A percentile compares a stretch with the other conserved stretches of the same genome.
Conservation (phyloP, 371 early-diverging fungal genomes). For the Rhizopus sp. region DNA sequence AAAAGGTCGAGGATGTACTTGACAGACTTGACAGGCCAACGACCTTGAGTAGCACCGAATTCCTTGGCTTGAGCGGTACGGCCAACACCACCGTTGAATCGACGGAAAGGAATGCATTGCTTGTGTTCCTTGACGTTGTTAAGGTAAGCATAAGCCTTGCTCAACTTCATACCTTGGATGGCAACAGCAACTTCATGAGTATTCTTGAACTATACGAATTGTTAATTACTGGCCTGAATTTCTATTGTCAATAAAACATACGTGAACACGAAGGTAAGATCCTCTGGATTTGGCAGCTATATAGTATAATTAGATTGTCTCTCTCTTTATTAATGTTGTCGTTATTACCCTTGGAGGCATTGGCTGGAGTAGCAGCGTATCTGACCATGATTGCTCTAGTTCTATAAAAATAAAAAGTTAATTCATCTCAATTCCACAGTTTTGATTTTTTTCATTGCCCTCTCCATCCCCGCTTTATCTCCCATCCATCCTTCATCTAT, state of each 20-base stretch:
- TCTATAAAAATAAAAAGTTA: slow-evolving; percentile 1
- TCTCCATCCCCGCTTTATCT: background rate
- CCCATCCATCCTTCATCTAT: background rate
- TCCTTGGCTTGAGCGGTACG: slow-evolving; percentile 98
- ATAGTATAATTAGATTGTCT: background rate
- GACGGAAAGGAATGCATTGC: slow-evolving; percentile 98
- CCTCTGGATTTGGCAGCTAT: slow-evolving; percentile 41
- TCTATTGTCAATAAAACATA: slow-evolving; percentile 11
- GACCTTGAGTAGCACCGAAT: slow-evolving; percentile 92
- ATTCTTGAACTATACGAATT: slow-evolving; percentile 82
- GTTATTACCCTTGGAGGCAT: slow-evolving; percentile 51
- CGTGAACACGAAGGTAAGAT: slow-evolving; percentile 43
- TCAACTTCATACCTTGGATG: slow-evolving; percentile 92
- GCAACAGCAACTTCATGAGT: slow-evolving; percentile 97
- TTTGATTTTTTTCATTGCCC: background rate
- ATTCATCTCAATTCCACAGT: background rate
- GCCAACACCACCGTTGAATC: slow-evolving; percentile 98
- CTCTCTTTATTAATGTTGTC: slow-evolving; percentile 1
- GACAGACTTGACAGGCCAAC: slow-evolving; percentile 99
- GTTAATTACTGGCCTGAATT: background rate
- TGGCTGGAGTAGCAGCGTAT: slow-evolving; percentile 62
- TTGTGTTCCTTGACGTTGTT: slow-evolving; percentile 96
- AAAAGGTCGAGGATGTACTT: slow-evolving; percentile 93
- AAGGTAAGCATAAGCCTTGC: slow-evolving; percentile 95
- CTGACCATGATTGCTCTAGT: slow-evolving; percentile 50